A percentile compares a stretch with the other conserved stretches of the same genome.
Conservation (phyloP, 108 stramenopile species). For the Mediolabrus comicus region DNA sequence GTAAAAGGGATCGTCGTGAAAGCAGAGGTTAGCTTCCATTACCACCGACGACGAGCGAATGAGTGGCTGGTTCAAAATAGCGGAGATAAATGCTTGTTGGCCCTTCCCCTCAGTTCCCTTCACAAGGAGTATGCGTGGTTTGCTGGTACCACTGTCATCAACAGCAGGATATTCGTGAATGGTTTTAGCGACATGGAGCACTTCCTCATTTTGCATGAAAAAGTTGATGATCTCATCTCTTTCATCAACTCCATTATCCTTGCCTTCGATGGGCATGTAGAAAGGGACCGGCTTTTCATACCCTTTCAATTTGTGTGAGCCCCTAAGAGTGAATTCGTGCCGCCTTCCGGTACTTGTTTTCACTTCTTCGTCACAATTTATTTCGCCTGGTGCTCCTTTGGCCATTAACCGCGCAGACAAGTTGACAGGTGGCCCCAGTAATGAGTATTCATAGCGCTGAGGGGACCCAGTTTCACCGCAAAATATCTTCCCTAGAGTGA, state of each 20-base stretch:
- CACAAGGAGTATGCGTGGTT: constrained; percentile 6
- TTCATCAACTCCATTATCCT: not conserved
- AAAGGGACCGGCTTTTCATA: constrained; percentile 16
- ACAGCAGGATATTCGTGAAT: not conserved
- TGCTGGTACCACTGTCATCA: not conserved
- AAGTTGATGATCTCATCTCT: constrained; percentile 5
- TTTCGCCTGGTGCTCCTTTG: constrained; percentile 16
- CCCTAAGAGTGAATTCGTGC: constrained; percentile 3
- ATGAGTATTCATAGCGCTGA: constrained; percentile 34
- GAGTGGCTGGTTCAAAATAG: constrained; percentile 8
- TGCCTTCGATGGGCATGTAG: constrained; percentile 9
- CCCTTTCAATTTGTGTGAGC: constrained; percentile 17
- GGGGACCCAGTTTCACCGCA: constrained; percentile 42
- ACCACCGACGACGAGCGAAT: constrained; percentile 3
- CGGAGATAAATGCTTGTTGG: constrained; percentile 11
- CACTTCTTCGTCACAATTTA: constrained; percentile 26
- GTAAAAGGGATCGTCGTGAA: constrained; percentile 29
- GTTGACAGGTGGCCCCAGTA: constrained; percentile 44
- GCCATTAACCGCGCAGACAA: constrained; percentile 52
- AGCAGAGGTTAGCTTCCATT: constrained; percentile 21
- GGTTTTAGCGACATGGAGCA: not conserved
- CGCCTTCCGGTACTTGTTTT: constrained; percentile 1
- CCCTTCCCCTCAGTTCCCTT: constrained; percentile 7
- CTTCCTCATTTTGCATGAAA: constrained; percentile 14
- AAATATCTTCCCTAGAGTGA: constrained; percentile 43